A percentile compares a stretch with the other conserved stretches of the same genome.
These are phyloP conservation scores for Pulveroboletus sp. DNA, from an alignment of 768 basidiomycete species.

Conservation along the genomic window DNA sequence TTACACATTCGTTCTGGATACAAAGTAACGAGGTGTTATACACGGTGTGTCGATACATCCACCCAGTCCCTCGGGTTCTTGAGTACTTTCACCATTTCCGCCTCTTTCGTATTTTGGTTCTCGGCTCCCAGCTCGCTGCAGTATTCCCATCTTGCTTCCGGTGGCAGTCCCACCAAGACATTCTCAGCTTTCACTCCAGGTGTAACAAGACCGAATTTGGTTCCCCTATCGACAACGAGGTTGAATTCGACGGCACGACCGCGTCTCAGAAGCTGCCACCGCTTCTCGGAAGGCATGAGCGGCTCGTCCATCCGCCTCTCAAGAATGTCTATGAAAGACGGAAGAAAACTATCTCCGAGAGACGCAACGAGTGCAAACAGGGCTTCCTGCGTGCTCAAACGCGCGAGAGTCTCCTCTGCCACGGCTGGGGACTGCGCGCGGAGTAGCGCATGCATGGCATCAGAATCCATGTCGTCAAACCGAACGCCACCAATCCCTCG, in stretches of 20 bases:
- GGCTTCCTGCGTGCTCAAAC: conserved; percentile 29
- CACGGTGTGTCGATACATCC: neutral
- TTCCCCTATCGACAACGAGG: conserved; percentile 64
- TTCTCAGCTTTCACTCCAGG: conserved; percentile 61
- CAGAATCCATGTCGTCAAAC: conserved; percentile 47
- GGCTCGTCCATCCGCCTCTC: conserved; percentile 32
- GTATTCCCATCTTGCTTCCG: conserved; percentile 69
- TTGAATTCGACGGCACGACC: conserved; percentile 59
- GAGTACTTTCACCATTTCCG: conserved; percentile 46
- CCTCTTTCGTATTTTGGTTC: conserved; percentile 46
- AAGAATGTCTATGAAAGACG: conserved; percentile 45
- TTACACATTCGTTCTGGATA: too few relatives aligned
- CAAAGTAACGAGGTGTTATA: neutral
- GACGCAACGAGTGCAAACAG: conserved; percentile 42
- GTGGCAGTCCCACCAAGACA: conserved; percentile 61
- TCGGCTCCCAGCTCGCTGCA: conserved; percentile 47
- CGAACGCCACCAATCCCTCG: conserved; percentile 54
- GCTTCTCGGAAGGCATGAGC: conserved; percentile 21
- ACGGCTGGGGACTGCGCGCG: neutral
- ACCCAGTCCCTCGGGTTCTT: conserved; percentile 23
- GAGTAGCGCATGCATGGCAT: conserved; percentile 26
- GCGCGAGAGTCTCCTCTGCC: conserved; percentile 1
- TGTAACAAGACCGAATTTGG: conserved; percentile 58
- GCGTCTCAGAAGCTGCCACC: conserved; percentile 52
- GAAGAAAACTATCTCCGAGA: conserved; percentile 42